Conservation (phyloP, 192 early-diverging fungal species). For the Entomortierella beljakovae region DNA sequence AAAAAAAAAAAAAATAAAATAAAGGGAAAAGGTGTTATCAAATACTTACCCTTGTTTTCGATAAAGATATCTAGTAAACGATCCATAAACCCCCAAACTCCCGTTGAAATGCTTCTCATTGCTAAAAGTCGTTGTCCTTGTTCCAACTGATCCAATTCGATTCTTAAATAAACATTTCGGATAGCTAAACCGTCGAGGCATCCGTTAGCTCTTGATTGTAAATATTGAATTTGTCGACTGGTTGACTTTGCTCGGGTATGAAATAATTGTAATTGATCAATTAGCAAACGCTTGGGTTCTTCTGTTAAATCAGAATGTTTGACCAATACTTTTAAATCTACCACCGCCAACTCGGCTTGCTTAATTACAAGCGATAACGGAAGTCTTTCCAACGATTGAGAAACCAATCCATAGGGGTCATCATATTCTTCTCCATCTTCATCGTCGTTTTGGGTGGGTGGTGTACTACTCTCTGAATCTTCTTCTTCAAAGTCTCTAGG, state of each 20-base stretch:
- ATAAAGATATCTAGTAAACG: slow-evolving; percentile 5
- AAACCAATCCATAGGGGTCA: slow-evolving; percentile 27
- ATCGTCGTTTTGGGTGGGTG: not conserved
- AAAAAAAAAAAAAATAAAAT: not conserved
- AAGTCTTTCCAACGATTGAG: slow-evolving; percentile 9
- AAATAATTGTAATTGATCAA: slow-evolving; percentile 53
- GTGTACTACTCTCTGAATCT: not conserved
- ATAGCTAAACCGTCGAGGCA: slow-evolving; percentile 66
- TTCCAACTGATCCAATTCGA: slow-evolving; percentile 40
- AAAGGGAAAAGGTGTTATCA: not conserved
- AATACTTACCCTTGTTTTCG: slow-evolving; percentile 25
- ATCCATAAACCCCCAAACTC: slow-evolving; percentile 21
- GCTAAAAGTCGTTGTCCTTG: slow-evolving; percentile 25
- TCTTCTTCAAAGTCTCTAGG: too few relatives aligned
- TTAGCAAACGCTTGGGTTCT: slow-evolving; percentile 31
- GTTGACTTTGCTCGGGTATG: slow-evolving; percentile 48
- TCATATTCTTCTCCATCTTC: slow-evolving; percentile 8
- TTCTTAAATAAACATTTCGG: slow-evolving; percentile 57
- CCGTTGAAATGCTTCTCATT: not conserved
- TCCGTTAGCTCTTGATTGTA: slow-evolving; percentile 61
- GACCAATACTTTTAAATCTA: slow-evolving; percentile 62
- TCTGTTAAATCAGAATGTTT: slow-evolving; percentile 57
- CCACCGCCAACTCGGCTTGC: slow-evolving; percentile 59
- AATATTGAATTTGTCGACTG: slow-evolving; percentile 57
- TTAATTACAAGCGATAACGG: slow-evolving; percentile 60